Percentiles rank a stretch among this genome's conserved stretches.
phyloP scores from a whole-genome alignment of 148 eudicot genomes.

The Heliosperma pusillum region DNA sequence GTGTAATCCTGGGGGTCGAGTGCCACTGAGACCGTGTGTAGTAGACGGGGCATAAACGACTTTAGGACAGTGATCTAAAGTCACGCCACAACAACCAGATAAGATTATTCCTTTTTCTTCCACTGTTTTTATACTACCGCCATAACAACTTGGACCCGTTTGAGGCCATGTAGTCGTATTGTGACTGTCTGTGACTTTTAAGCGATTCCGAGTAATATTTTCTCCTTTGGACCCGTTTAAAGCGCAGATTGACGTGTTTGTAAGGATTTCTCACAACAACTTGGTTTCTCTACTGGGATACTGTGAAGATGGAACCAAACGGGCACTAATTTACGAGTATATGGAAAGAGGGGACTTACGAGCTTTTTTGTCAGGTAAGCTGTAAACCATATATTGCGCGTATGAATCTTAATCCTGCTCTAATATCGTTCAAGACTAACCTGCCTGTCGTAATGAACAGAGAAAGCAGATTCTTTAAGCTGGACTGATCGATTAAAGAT shows the following conservation, averaged over 20 bases:
- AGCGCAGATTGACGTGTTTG: conserved; percentile 34
- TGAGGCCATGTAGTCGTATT: too few relatives aligned
- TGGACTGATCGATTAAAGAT: conserved; percentile 49
- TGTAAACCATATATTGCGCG: conserved; percentile 1
- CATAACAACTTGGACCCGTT: too few relatives aligned
- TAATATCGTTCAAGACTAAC: neutral
- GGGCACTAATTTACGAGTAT: conserved; percentile 47
- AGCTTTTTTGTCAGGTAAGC: conserved; percentile 30
- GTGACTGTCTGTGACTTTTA: neutral
- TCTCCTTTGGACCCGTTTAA: neutral
- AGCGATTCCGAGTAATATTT: neutral
- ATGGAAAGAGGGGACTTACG: conserved; percentile 43
- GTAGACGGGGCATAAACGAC: too few relatives aligned
- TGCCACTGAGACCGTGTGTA: too few relatives aligned
- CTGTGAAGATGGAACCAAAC: conserved; percentile 37
- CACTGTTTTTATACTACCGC: too few relatives aligned
- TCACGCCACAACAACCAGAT: too few relatives aligned
- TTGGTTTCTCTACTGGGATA: conserved; percentile 46
- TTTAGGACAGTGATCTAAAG: too few relatives aligned
- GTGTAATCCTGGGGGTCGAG: too few relatives aligned
- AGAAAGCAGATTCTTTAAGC: conserved; percentile 20
- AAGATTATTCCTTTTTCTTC: too few relatives aligned
- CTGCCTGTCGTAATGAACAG: conserved; percentile 12
- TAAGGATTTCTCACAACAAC: conserved; percentile 37
- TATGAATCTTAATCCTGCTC: neutral